These are phyloP conservation scores for Lagerstroemia speciosa DNA, from an alignment of 345 rosid species.

Conservation along the genomic window DNA sequence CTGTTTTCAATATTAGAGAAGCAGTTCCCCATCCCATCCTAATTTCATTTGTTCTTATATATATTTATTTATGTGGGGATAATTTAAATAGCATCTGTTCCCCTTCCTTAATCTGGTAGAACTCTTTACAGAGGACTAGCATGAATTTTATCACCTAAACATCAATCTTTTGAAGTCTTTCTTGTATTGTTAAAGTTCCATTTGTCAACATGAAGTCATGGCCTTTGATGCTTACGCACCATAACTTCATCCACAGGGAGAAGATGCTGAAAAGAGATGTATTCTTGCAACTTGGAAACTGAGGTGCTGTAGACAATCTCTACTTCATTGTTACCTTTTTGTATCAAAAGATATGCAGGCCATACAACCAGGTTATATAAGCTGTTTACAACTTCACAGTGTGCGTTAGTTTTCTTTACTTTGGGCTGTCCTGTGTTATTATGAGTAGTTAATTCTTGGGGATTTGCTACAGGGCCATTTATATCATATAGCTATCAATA, in stretches of 20 bases:
- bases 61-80: too few species aligned
- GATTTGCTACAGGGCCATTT: neutral
- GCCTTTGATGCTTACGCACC: neutral
- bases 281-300: conserved; percentile 68
- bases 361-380: neutral
- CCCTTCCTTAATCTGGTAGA: too few species aligned
- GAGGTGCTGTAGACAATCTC: conserved; percentile 35
- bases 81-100: too few species aligned
- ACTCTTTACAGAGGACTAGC: neutral
- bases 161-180: neutral
- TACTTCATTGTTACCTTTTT: neutral
- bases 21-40: too few species aligned
- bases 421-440: neutral
- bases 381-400: neutral
- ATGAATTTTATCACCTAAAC: neutral
- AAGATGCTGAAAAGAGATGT: conserved; percentile 20
- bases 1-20: too few species aligned
- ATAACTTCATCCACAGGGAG: conserved; percentile 22
- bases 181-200: conserved; percentile 3
- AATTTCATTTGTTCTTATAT: too few species aligned
- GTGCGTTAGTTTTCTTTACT: neutral
- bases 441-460: neutral
- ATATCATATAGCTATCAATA: neutral
- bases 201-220: neutral
- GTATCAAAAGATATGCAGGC: neutral